Percentiles rank a stretch among this genome's conserved stretches.
These are phyloP conservation scores for Hymenoscyphus repandus DNA, from an alignment of 2,329 filamentous ascomycete genomes.

Conservation along the genomic window DNA sequence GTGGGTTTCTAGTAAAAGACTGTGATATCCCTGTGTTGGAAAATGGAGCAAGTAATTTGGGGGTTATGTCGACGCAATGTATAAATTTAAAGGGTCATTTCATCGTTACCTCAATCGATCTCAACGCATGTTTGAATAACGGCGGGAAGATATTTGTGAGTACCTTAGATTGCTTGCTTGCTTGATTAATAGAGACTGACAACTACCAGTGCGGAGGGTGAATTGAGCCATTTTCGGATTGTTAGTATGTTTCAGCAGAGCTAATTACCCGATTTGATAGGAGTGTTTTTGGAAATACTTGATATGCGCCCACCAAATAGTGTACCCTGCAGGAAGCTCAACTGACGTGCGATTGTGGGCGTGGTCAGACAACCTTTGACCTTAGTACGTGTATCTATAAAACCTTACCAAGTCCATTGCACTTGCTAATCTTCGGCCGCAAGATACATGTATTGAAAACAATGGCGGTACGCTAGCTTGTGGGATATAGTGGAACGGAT, in stretches of 20 bases:
- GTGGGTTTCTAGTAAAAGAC: background rate
- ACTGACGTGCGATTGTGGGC: background rate
- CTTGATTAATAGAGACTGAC: background rate
- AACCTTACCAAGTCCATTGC: background rate
- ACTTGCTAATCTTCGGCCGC: background rate
- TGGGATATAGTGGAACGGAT: too few species aligned
- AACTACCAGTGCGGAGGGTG: background rate
- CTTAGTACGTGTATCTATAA: background rate
- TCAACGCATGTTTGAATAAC: constrained; percentile 1
- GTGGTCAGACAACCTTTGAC: background rate
- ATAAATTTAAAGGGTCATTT: background rate
- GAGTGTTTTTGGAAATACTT: background rate
- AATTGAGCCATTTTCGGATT: background rate
- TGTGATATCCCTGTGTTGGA: background rate
- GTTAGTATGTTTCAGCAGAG: background rate
- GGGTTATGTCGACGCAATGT: background rate
- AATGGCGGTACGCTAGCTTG: background rate
- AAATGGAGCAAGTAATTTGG: background rate
- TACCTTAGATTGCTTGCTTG: background rate
- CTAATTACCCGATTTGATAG: background rate
- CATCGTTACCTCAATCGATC: constrained; percentile 2
- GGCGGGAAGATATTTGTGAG: constrained; percentile 1
- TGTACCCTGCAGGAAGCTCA: background rate
- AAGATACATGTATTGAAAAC: background rate
- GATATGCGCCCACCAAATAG: background rate